Evolutionary conservation across 352 stramenopile genomes (phyloP), one percentile per base, ranked within the genome.

Genomic region (Globisporangium camurandrum): DNA sequence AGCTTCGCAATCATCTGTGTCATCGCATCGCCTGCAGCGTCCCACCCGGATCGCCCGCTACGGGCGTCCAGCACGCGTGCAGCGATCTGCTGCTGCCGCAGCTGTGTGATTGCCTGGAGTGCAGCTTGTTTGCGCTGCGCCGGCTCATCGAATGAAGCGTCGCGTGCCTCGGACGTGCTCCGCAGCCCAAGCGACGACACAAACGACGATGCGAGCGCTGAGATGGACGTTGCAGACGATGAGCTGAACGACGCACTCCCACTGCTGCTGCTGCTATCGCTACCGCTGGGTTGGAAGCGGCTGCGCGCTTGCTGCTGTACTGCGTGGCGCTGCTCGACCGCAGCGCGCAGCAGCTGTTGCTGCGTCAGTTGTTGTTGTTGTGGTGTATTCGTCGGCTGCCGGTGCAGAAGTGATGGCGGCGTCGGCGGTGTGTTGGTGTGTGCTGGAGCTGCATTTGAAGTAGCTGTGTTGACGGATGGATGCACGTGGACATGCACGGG

Each of bases 1-100:
- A 86, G 52, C 23, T 73, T 84, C 0, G 56, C 52, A n/a, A 54
- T 62, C 70, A 82, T 74, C 24, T 64, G 47, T 36, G 64, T 27
- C 16, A 49, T 47, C 17, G 30, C 28, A 14, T 61, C 54, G 1
- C 49, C 20, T 34, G 53, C 26, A 36, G 11, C 3, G 42, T 40
- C 44, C n/a, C n/a, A n/a, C n/a, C n/a, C n/a, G n/a, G n/a, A n/a
- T n/a, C n/a, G n/a, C n/a, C n/a, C n/a, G n/a, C n/a, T 40, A 26
- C 5, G 42, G 38, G 19, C 44, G 43, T 11, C 63, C 56, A n/a
- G 71, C 45, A 37, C 66, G 59, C 24, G 8, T 8, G 51, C 50
- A 14, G 60, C 49, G 31, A 62, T 45, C 38, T 55, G 49, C 38
- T 54, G 42, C 28, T 59, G 43, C 9, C 45, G 49, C n/a, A 54